These are phyloP conservation scores for Phytopythium kandeliae DNA, from an alignment of 352 stramenopile genomes.

Conservation along the genomic window DNA sequence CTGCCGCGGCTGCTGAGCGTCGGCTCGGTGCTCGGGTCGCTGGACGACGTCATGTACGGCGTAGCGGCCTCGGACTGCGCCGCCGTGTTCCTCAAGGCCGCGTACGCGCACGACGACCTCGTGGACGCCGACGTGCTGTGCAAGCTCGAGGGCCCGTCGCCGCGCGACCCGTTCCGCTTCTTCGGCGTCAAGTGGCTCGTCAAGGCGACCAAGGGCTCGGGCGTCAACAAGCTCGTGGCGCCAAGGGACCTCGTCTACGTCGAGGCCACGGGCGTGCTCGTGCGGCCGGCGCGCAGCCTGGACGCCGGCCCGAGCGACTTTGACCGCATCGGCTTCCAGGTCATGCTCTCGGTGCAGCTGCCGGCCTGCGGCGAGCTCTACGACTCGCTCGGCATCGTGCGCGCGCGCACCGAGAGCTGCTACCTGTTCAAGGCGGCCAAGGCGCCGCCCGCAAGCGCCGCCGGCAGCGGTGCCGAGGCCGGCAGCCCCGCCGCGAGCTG, in stretches of 20 bases:
- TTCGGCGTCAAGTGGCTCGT: slow-evolving; percentile 69
- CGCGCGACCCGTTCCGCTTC: slow-evolving; percentile 56
- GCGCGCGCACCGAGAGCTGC: slow-evolving; percentile 30
- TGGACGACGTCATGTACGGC: slow-evolving; percentile 62
- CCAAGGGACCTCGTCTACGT: slow-evolving; percentile 60
- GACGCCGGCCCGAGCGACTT: slow-evolving; percentile 23
- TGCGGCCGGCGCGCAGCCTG: slow-evolving; percentile 8
- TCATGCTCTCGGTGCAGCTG: slow-evolving; percentile 60
- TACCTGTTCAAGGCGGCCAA: slow-evolving; percentile 32
- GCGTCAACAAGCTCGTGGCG: slow-evolving; percentile 35
- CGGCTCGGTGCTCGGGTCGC: slow-evolving; percentile 27
- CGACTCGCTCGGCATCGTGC: slow-evolving; percentile 25
- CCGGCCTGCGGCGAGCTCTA: slow-evolving; percentile 24
- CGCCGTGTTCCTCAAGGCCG: slow-evolving; percentile 51
- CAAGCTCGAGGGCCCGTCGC: slow-evolving; percentile 45
- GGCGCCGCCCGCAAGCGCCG: slow-evolving; percentile 7
- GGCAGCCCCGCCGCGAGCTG: slow-evolving; percentile 7
- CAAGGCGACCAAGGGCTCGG: slow-evolving; percentile 30
- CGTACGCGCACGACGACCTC: slow-evolving; percentile 34
- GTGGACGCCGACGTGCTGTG: slow-evolving; percentile 51
- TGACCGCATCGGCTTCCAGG: slow-evolving; percentile 57
- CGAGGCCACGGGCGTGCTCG: slow-evolving; percentile 56
- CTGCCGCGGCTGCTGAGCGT: slow-evolving; percentile 34
- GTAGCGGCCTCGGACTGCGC: slow-evolving; percentile 44
- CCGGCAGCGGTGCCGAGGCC: not conserved